Base-by-base conservation (phyloP, 768 basidiomycete genomes). In the Tephrocybe sp. region DNA sequence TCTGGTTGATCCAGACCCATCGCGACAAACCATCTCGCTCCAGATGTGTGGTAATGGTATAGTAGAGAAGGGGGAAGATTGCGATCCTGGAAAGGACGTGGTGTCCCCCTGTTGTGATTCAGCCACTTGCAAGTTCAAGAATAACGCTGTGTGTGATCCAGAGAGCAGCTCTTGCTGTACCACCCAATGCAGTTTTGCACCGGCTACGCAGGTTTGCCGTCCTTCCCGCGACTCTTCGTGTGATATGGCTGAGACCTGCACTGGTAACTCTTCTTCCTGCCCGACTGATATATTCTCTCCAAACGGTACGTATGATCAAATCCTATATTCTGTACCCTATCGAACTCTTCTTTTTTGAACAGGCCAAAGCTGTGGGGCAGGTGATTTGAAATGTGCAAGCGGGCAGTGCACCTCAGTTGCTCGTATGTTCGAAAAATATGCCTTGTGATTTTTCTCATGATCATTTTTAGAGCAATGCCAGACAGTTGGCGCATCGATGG, bases 381-480 rank as follows among this genome's bases (percentile, higher is more conserved):
- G 73, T 53, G 80, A 79, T 33, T 68, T 93, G 30, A 78, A 79
- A 21, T 93, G 92, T 66, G 90, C 91, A 0, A 82, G 78, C 58
- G 91, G 92, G 7, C 69, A 74, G 25, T 95, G 92, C 68, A 93
- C 91, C 24, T 90, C 88, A 6, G 63, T 85, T 17, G 73, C 80
- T 53, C 66, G 85, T 88, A 61, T 58, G 38, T 39, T 44, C 36
- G 38, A 21, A 60, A 25, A 49, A 34, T 28, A 44, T 58, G 34
- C 50, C 50, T 37, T n/a, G 38, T 21, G 3, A 17, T 21, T 18
- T 18, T 45, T 51, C 21, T 50, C 48, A n/a, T n/a, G n/a, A n/a
- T n/a, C n/a, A n/a, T n/a, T n/a, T n/a, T n/a, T n/a, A 88, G 86
- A 70, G 40, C 91, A 95, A 83, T 95, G 91, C 65, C 79, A 81